Conservation (phyloP, 2,329 filamentous ascomycete species). For the Venturia nashicola region DNA sequence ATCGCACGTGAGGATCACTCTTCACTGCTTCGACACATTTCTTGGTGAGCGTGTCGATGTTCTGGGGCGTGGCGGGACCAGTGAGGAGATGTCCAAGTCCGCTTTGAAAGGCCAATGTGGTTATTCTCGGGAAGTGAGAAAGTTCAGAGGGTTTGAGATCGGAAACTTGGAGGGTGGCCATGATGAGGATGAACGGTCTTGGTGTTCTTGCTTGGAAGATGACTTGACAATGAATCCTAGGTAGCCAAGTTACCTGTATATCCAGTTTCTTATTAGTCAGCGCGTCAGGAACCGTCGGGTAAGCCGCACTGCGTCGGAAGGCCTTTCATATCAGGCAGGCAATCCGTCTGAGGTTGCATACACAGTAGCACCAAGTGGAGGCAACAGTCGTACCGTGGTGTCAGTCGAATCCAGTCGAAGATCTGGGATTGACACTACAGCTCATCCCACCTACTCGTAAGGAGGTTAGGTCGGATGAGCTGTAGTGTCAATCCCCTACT, state of each 20-base stretch:
- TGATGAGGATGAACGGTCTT: background rate
- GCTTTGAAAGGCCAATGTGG: background rate
- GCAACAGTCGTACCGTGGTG: too few relatives aligned
- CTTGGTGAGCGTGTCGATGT: background rate
- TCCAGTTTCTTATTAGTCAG: background rate
- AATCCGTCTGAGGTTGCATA: too few relatives aligned
- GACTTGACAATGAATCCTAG: background rate
- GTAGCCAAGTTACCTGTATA: background rate
- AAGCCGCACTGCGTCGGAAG: too few relatives aligned
- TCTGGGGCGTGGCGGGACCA: background rate
- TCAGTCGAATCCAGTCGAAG: too few relatives aligned
- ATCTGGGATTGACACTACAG: too few relatives aligned
- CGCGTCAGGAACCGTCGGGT: too few relatives aligned
- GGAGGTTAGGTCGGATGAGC: too few relatives aligned
- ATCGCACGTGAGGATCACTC: background rate
- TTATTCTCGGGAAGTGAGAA: background rate
- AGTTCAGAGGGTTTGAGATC: background rate
- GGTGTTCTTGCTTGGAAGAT: background rate
- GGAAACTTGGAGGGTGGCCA: background rate
- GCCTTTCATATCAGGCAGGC: too few relatives aligned
- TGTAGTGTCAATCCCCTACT: too few relatives aligned
- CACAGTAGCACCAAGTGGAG: too few relatives aligned
- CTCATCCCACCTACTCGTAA: too few relatives aligned
- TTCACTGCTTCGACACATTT: background rate
- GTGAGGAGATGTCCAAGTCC: constrained; percentile 3